Evolutionary conservation across 768 basidiomycete genomes (phyloP).

Genomic region (Trametes punicea): DNA sequence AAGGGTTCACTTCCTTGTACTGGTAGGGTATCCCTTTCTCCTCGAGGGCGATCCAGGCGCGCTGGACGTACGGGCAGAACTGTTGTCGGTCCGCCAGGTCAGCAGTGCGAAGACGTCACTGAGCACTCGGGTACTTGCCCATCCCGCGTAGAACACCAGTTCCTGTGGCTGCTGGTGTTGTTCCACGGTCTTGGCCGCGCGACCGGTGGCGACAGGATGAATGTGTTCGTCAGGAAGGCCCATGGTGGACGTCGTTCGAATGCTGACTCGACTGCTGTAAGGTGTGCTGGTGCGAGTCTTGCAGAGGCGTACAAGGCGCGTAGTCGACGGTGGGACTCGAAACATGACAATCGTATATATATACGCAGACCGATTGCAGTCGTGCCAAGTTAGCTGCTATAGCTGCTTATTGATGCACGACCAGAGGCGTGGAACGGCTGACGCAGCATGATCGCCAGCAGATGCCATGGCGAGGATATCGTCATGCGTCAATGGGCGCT

Average conservation of each 20-base stretch:
- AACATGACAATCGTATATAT: background rate
- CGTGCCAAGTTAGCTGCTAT: background rate
- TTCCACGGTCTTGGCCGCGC: constrained; percentile 48
- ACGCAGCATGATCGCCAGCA: too few relatives aligned
- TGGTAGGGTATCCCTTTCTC: constrained; percentile 66
- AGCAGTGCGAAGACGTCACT: background rate
- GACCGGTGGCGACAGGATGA: constrained; percentile 55
- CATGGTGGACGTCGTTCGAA: background rate
- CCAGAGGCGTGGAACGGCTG: too few relatives aligned
- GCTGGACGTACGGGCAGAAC: constrained; percentile 60
- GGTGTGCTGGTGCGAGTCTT: background rate
- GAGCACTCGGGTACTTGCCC: constrained; percentile 39
- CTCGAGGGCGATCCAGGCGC: constrained; percentile 65
- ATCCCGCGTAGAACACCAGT: constrained; percentile 57
- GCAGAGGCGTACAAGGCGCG: background rate
- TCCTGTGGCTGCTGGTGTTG: constrained; percentile 51
- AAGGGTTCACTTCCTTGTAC: constrained; percentile 66
- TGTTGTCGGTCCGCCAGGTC: constrained; percentile 1
- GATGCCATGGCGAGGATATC: too few relatives aligned
- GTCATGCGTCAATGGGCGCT: too few relatives aligned
- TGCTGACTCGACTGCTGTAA: background rate
- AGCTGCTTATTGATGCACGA: background rate
- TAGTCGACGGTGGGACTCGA: background rate
- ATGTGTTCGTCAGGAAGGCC: constrained; percentile 45
- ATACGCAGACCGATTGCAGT: background rate